Conservation (phyloP, 2,329 filamentous ascomycete species). For the Colletotrichum orchidophilum region DNA sequence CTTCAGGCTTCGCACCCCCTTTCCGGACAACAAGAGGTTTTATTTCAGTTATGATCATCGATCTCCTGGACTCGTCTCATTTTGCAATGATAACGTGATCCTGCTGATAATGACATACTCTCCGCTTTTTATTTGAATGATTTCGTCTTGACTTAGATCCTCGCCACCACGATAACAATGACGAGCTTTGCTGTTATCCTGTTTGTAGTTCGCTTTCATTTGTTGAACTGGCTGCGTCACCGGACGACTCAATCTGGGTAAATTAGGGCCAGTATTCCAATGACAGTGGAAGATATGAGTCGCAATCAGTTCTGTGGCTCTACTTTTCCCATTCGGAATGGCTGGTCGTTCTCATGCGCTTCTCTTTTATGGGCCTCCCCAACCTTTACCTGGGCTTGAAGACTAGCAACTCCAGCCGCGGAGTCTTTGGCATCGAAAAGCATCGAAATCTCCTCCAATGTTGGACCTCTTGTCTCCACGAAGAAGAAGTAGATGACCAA, state of each 20-base stretch:
- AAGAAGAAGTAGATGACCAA: slow-evolving; percentile 51
- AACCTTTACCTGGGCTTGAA: slow-evolving; percentile 9
- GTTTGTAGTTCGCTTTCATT: too few relatives aligned
- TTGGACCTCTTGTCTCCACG: slow-evolving; percentile 62
- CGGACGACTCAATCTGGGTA: too few relatives aligned
- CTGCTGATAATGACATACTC: neutral
- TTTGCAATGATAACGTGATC: neutral
- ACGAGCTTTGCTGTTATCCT: too few relatives aligned
- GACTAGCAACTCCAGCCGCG: slow-evolving; percentile 16
- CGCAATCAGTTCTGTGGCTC: too few relatives aligned
- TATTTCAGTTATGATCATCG: neutral
- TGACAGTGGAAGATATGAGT: too few relatives aligned
- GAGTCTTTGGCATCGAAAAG: slow-evolving; percentile 28
- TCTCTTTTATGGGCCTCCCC: slow-evolving; percentile 15
- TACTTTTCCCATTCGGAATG: too few relatives aligned
- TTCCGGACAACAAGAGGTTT: neutral
- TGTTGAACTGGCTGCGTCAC: too few relatives aligned
- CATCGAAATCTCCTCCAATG: slow-evolving; percentile 56
- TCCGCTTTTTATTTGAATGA: too few relatives aligned
- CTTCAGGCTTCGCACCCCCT: neutral
- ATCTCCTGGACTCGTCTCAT: too few relatives aligned
- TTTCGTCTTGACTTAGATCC: too few relatives aligned
- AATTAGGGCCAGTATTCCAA: too few relatives aligned
- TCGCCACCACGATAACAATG: too few relatives aligned
- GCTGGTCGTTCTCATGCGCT: neutral